These are phyloP conservation scores for Rhodotorula diobovata DNA, from an alignment of 768 basidiomycete species.

Conservation along the genomic window DNA sequence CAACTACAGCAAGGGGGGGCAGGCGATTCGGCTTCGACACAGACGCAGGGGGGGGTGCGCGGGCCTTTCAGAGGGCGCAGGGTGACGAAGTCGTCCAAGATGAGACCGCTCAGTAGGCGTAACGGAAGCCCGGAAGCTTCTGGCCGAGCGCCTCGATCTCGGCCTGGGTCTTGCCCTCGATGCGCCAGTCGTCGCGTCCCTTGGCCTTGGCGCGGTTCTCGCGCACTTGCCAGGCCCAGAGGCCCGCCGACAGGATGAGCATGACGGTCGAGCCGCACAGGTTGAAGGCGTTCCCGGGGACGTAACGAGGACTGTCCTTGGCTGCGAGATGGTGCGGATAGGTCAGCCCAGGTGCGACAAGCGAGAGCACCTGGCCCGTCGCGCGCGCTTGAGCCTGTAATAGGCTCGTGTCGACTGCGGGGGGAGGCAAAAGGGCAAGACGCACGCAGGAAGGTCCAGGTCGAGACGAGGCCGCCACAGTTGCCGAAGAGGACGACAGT, in stretches of 20 bases:
- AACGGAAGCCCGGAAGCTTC: conserved; percentile 34
- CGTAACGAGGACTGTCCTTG: conserved; percentile 21
- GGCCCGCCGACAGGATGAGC: conserved; percentile 10
- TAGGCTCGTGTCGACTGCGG: no score
- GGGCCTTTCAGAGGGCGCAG: no score
- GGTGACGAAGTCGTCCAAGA: no score
- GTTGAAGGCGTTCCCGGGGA: conserved; percentile 33
- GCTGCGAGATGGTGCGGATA: conserved; percentile 11
- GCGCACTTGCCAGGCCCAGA: conserved; percentile 27
- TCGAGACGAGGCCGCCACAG: conserved; percentile 37
- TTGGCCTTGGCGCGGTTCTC: conserved; percentile 40
- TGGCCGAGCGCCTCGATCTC: conserved; percentile 36
- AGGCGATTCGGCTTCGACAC: no score
- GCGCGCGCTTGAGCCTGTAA: no score
- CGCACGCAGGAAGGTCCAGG: conserved; percentile 32
- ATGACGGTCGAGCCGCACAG: conserved; percentile 23
- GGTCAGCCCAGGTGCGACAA: no score
- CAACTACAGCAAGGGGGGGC: no score
- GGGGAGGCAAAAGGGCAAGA: no score
- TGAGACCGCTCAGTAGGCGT: neutral
- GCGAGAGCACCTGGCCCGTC: no score
- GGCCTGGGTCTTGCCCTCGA: conserved; percentile 39
- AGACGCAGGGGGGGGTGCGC: no score
- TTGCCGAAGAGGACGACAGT: conserved; percentile 40
- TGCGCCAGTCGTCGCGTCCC: conserved; percentile 38